Evolutionary conservation across 2,329 filamentous ascomycete species (phyloP), one percentile per base, ranked within the genome.

Genomic region (Cryphonectria radicalis): DNA sequence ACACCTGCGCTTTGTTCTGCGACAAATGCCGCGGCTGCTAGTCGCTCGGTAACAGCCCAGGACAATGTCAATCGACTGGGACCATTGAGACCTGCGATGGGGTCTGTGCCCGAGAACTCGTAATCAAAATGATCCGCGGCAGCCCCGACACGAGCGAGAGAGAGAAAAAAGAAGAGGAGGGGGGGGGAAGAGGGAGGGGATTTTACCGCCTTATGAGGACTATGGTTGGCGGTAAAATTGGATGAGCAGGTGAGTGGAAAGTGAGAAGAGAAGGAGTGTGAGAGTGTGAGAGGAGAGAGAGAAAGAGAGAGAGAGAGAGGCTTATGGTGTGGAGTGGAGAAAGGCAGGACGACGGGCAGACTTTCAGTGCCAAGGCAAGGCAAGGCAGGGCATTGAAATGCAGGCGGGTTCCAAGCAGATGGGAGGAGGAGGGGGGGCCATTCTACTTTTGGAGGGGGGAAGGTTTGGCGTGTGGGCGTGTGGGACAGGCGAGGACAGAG

Each of bases 11-110:
- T 42, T 37, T 37, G 40, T 42, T 37, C 59, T 55, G 68, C 68
- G 68, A 70, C 68, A 50, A 66, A 66, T 62, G 63, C 63, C 68
- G 68, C 63, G 68, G 68, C 50, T 59, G 68, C 50, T 59, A 42
- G 46, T 62, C n/a, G 59, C 63, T 53, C 68, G 42, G 67, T 55
- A 50, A 63, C 63, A 66, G 68, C 66, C 68, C 68, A 66, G 59
- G 63, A 43, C 68, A 28, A 50, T 53, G 42, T 62, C 55, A 59
- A 42, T 62, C 55, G 63, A 55, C 42, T 11, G 17, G 53, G 63
- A 55, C 63, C 67, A 63, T 68, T 62, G 66, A 62, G 25, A 42
- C 22, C 37, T 46, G 19, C 62, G 42, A 25, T 65, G 63, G 63
- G 42, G 28, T 50, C 63, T 35, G 63, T 53, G 25, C 59, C 17